A percentile compares a stretch with the other conserved stretches of the same genome.
Conservation (phyloP, 2,329 filamentous ascomycete genomes). For the Torrubiella hemipterigena region DNA sequence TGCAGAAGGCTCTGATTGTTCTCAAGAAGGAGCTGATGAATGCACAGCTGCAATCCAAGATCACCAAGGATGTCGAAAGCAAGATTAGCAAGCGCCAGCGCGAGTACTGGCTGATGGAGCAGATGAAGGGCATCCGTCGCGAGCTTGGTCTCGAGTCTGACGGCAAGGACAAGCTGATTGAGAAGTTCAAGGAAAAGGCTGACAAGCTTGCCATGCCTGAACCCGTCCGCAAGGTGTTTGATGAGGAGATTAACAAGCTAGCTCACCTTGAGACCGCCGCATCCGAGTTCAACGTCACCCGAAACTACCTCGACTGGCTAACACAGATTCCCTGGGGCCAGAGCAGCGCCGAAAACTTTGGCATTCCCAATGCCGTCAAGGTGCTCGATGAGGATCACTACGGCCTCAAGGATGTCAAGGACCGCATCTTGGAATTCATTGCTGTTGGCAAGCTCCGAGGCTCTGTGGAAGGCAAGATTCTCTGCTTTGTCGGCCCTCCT, state of each 20-base stretch:
- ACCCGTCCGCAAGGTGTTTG: constrained; percentile 91
- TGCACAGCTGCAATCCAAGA: constrained; percentile 91
- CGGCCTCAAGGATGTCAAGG: constrained; percentile 94
- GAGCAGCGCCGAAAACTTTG: constrained; percentile 91
- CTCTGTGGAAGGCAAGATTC: constrained; percentile 94
- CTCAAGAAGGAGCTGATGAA: constrained; percentile 99
- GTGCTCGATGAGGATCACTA: constrained; percentile 96
- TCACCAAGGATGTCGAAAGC: constrained; percentile 91
- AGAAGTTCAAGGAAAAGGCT: constrained; percentile 94
- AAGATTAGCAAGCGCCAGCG: constrained; percentile 96
- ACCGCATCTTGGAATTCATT: constrained; percentile 96
- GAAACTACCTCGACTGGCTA: constrained; percentile 97
- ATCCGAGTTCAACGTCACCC: constrained; percentile 95
- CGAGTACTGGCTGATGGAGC: constrained; percentile 98
- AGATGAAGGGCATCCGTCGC: constrained; percentile 96
- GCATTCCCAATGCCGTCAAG: constrained; percentile 77
- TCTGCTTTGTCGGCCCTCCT: constrained; percentile 93
- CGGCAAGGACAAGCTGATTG: constrained; percentile 94
- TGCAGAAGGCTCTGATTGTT: constrained; percentile 83
- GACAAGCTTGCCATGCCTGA: constrained; percentile 93
- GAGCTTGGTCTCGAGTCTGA: constrained; percentile 95
- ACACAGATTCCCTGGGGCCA: constrained; percentile 98
- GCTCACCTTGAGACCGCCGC: constrained; percentile 90
- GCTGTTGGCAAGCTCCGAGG: constrained; percentile 94
- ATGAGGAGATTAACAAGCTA: constrained; percentile 95